These are phyloP conservation scores for Hydnomerulius pinastri DNA, from an alignment of 768 basidiomycete genomes.

Conservation along the genomic window DNA sequence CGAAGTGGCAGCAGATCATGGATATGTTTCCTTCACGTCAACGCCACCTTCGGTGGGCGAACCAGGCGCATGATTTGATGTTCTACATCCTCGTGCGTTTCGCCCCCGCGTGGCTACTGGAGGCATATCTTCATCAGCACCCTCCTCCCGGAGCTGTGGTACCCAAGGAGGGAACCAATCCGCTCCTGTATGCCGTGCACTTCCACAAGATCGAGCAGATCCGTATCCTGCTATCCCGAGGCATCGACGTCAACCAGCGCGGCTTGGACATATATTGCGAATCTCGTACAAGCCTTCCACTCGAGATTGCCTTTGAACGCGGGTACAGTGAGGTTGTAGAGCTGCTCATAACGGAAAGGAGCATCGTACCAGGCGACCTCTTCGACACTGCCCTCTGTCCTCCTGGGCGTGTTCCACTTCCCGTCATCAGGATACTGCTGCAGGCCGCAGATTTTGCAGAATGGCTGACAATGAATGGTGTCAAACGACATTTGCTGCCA, in stretches of 20 bases:
- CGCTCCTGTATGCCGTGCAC: neutral
- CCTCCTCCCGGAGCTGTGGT: no score
- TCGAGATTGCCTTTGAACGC: neutral
- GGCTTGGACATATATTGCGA: neutral
- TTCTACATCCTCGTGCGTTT: neutral
- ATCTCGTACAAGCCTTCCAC: neutral
- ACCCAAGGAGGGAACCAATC: constrained; percentile 5
- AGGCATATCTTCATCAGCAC: no score
- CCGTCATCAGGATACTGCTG: neutral
- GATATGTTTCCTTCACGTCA: no score
- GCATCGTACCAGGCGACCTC: neutral
- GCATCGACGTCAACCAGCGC: neutral
- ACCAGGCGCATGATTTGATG: neutral
- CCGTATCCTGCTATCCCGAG: neutral
- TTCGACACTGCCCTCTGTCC: neutral
- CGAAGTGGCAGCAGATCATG: constrained; percentile 4
- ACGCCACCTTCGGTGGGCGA: neutral
- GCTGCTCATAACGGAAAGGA: neutral
- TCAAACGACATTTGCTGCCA: neutral
- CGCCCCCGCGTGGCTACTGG: neutral
- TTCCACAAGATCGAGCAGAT: neutral
- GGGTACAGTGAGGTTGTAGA: neutral
- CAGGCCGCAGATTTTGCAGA: constrained; percentile 14
- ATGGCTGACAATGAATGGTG: neutral
- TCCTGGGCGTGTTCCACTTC: neutral